Conservation (phyloP, 345 rosid species). For the Salix koriyanagi region DNA sequence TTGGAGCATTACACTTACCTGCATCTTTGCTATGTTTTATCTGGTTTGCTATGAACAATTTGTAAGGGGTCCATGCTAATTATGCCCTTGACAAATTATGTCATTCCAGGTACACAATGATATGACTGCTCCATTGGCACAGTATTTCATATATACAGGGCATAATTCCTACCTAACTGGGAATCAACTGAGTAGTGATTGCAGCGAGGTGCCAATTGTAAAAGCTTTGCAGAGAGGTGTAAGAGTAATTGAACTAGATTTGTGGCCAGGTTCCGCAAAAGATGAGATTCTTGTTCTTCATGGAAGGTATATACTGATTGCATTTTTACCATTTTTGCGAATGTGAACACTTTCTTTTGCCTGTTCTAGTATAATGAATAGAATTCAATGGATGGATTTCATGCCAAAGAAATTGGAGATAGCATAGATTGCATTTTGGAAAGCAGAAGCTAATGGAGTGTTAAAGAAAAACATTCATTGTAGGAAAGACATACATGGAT, state of each 20-base stretch:
- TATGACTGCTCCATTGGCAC: slow-evolving; percentile 81
- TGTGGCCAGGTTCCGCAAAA: slow-evolving; percentile 80
- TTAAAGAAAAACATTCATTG: background rate
- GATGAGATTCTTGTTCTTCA: slow-evolving; percentile 76
- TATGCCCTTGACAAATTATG: slow-evolving; percentile 11
- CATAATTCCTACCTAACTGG: slow-evolving; percentile 94
- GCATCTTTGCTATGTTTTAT: background rate
- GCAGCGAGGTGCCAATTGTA: slow-evolving; percentile 84
- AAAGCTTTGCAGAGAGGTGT: slow-evolving; percentile 75
- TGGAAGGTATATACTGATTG: slow-evolving; percentile 54
- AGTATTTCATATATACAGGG: slow-evolving; percentile 85
- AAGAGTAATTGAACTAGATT: slow-evolving; percentile 87
- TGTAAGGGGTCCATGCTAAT: background rate
- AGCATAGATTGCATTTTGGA: background rate
- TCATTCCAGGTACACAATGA: slow-evolving; percentile 76
- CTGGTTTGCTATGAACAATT: slow-evolving; percentile 3
- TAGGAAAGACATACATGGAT: background rate
- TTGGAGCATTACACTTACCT: background rate
- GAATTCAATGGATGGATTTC: background rate
- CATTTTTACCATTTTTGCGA: background rate
- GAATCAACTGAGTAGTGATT: slow-evolving; percentile 88
- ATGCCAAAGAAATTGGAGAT: background rate
- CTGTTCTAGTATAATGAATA: background rate
- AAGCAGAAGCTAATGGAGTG: background rate
- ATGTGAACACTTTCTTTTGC: background rate